A percentile compares a stretch with the other conserved stretches of the same genome.
These are phyloP conservation scores for Apophysomyces variabilis DNA, from an alignment of 371 early-diverging fungal species.

Conservation along the genomic window DNA sequence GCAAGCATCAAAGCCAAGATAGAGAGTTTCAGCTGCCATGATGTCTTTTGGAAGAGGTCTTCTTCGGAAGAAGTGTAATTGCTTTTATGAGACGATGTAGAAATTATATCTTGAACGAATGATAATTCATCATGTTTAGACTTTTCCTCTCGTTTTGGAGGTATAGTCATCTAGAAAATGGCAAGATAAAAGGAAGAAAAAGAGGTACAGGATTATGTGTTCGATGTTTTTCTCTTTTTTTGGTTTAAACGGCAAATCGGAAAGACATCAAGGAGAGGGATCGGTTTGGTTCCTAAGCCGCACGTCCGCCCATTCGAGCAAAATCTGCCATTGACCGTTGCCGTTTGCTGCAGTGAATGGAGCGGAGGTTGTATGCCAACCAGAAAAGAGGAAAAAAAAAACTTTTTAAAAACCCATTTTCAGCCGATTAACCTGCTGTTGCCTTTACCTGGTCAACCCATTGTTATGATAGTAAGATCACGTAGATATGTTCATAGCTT, in stretches of 20 bases:
- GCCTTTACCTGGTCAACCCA: too few relatives aligned
- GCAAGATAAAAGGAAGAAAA: conserved; percentile 5
- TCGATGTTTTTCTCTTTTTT: conserved; percentile 6
- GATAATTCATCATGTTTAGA: conserved; percentile 7
- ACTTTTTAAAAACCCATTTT: too few relatives aligned
- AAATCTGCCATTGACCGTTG: too few relatives aligned
- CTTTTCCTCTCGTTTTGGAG: conserved; percentile 24
- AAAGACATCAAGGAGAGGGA: background rate
- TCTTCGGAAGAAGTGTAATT: background rate
- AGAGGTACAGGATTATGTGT: background rate
- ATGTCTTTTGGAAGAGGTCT: background rate
- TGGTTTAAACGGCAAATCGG: conserved; percentile 8
- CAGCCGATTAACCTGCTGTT: too few relatives aligned
- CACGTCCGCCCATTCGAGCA: background rate
- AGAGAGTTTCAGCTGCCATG: conserved; percentile 22
- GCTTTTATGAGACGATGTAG: background rate
- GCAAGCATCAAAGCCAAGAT: conserved; percentile 29
- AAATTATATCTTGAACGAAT: background rate
- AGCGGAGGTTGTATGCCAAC: too few relatives aligned
- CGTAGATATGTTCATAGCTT: too few relatives aligned
- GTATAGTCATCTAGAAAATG: conserved; percentile 18
- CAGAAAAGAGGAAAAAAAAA: too few relatives aligned
- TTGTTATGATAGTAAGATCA: too few relatives aligned
- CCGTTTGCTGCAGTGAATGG: too few relatives aligned
- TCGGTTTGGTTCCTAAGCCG: conserved; percentile 7